Evolutionary conservation across 2,329 filamentous ascomycete species (phyloP), one percentile per base, ranked within the genome.

Genomic region (Penicillium digitatum): DNA sequence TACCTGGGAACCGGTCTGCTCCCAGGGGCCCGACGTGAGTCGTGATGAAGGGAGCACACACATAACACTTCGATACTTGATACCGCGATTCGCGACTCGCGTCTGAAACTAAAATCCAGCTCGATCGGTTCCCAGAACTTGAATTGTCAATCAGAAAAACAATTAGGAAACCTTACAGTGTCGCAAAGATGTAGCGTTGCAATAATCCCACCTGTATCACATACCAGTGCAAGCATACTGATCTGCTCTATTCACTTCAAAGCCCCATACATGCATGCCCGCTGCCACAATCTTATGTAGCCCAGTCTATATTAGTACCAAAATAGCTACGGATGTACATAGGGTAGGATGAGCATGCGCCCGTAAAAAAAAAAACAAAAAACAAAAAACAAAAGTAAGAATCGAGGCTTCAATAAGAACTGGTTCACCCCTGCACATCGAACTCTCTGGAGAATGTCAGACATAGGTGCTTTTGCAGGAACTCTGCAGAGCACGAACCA

Each of bases 401-500:
- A 7, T 39, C 14, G 22, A 37, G 18, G 5, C 39, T 16, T 16
- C 51, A 22, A 42, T 31, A 16, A 40, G 42, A 26, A 12, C 29
- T 9, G 12, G 53, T 52, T 55, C 48, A 35, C 34, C 53, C 27
- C 35, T 55, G 48, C 48, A 47, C 22, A 52, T 43, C 42, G 18
- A 32, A 35, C n/a, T 44, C 20, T 39, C 48, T 46, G 53, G 42
- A 45, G 53, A 55, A 55, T 55, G 53, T 55, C 48, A 46, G 48
- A 47, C 53, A 55, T 42, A 18, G 29, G n/a, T 52, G 53, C 40
- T 52, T 35, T 35, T 42, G 37, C 53, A 55, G 53, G 24, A 44
- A 22, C 40, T 34, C 34, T 52, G 48, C 48, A 55, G 43, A 27
- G 42, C 48, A 55, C 48, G 35, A 42, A 55, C 42, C 48, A 47